phyloP scores from a whole-genome alignment of 768 basidiomycete species.

The Boletus pseudopeckii region DNA sequence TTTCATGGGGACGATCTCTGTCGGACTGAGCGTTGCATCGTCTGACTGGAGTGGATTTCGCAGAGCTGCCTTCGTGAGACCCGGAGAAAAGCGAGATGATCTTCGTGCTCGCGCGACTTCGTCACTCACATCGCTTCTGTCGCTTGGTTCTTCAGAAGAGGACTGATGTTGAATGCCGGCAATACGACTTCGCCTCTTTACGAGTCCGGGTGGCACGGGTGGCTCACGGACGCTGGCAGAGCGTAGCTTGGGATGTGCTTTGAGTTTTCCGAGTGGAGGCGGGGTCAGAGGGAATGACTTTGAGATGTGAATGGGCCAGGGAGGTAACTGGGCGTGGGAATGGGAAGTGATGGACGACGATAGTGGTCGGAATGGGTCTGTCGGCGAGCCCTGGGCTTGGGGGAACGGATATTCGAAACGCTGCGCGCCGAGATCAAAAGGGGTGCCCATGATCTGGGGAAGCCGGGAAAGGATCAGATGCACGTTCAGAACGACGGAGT shows the following conservation, averaged over 20 bases:
- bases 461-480: not conserved
- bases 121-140: slow-evolving; percentile 27
- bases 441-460: slow-evolving; percentile 31
- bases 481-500: not conserved
- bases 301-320: slow-evolving; percentile 27
- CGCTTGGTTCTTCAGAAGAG: slow-evolving; percentile 29
- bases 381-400: slow-evolving; percentile 28
- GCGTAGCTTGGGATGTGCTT: slow-evolving; percentile 31
- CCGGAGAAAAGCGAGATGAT: slow-evolving; percentile 3
- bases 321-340: slow-evolving; percentile 23
- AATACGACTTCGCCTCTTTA: slow-evolving; percentile 27
- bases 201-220: slow-evolving; percentile 31
- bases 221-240: slow-evolving; percentile 27
- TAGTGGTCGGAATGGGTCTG: slow-evolving; percentile 24
- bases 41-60: slow-evolving; percentile 1
- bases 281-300: slow-evolving; percentile 31
- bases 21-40: not conserved
- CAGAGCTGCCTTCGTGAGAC: not conserved
- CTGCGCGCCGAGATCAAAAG: slow-evolving; percentile 32
- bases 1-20: slow-evolving; percentile 5
- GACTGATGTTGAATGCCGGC: slow-evolving; percentile 22
- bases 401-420: slow-evolving; percentile 35
- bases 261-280: slow-evolving; percentile 28
- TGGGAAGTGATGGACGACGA: slow-evolving; percentile 21
- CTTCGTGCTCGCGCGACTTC: slow-evolving; percentile 7